A percentile compares a stretch with the other conserved stretches of the same genome.
phyloP scores from a whole-genome alignment of 2,329 filamentous ascomycete genomes.

The Polychaeton citri region DNA sequence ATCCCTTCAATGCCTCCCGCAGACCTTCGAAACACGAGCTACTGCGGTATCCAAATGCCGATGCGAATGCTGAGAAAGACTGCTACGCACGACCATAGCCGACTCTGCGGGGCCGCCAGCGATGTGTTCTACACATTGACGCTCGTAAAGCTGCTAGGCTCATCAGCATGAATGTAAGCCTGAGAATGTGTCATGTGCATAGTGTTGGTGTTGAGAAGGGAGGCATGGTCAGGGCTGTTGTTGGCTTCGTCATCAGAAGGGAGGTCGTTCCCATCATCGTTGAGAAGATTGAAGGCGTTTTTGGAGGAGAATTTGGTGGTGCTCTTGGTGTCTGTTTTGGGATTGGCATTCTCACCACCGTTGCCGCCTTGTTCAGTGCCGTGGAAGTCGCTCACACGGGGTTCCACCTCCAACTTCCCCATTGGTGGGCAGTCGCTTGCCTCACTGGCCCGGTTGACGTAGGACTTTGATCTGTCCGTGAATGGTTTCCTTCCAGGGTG shows the following conservation, averaged over 20 bases:
- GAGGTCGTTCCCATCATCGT: not conserved
- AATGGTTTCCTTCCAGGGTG: not conserved
- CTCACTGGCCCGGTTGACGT: not conserved
- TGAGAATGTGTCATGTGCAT: not conserved
- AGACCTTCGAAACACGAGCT: too few relatives aligned
- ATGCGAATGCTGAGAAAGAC: not conserved
- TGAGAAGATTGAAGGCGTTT: not conserved
- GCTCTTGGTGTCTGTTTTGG: not conserved
- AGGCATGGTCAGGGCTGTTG: too few relatives aligned
- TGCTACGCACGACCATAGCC: not conserved
- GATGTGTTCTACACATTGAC: slow-evolving; percentile 23
- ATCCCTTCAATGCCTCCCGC: too few relatives aligned
- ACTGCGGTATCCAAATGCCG: slow-evolving; percentile 1
- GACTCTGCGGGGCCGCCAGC: slow-evolving; percentile 6
- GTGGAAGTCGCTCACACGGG: not conserved
- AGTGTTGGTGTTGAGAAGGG: not conserved
- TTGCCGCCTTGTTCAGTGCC: not conserved
- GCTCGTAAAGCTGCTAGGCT: slow-evolving; percentile 22
- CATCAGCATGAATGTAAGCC: slow-evolving; percentile 14
- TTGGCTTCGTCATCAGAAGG: not conserved
- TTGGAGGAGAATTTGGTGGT: not conserved
- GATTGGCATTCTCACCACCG: not conserved
- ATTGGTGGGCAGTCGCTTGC: too few relatives aligned
- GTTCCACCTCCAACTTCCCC: too few relatives aligned
- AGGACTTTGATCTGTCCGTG: not conserved